Evolutionary conservation across 1,284 basidiomycete genomes (phyloP).

Genomic region (Leccinum fuscescens): DNA sequence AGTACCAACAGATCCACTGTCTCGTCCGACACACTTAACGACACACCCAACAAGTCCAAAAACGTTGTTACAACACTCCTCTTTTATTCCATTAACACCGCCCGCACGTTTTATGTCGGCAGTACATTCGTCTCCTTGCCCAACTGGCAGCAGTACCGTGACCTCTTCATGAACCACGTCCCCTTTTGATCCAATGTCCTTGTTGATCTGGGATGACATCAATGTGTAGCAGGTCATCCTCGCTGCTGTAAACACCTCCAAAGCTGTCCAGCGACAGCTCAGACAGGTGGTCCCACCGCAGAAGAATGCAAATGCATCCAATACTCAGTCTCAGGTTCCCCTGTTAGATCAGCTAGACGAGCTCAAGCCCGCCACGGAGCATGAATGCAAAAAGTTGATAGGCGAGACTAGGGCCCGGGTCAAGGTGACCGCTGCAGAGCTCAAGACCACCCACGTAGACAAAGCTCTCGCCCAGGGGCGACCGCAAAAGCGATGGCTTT

Average conservation of each 20-base stretch:
- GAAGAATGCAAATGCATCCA: too few species aligned
- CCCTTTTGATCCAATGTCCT: conserved; percentile 69
- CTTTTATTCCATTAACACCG: conserved; percentile 59
- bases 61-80: conserved; percentile 50
- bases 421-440: conserved; percentile 37
- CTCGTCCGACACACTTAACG: conserved; percentile 20
- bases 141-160: conserved; percentile 70
- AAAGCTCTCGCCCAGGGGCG: too few species aligned
- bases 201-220: conserved; percentile 79
- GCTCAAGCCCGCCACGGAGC: too few species aligned
- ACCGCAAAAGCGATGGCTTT: too few species aligned
- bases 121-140: conserved; percentile 75
- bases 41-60: conserved; percentile 34
- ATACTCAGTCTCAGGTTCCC: too few species aligned
- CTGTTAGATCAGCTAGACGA: too few species aligned
- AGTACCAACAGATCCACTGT: conserved; percentile 33
- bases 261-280: too few species aligned
- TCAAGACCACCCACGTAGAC: conserved; percentile 41
- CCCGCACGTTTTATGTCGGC: conserved; percentile 76
- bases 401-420: too few species aligned
- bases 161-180: conserved; percentile 56
- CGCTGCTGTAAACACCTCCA: too few species aligned
- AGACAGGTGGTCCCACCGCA: too few species aligned
- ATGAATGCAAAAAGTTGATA: too few species aligned
- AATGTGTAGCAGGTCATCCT: conserved; percentile 55